Evolutionary conservation across 2,329 filamentous ascomycete species (phyloP).

Genomic region (Aspergillus brunneoviolaceus): DNA sequence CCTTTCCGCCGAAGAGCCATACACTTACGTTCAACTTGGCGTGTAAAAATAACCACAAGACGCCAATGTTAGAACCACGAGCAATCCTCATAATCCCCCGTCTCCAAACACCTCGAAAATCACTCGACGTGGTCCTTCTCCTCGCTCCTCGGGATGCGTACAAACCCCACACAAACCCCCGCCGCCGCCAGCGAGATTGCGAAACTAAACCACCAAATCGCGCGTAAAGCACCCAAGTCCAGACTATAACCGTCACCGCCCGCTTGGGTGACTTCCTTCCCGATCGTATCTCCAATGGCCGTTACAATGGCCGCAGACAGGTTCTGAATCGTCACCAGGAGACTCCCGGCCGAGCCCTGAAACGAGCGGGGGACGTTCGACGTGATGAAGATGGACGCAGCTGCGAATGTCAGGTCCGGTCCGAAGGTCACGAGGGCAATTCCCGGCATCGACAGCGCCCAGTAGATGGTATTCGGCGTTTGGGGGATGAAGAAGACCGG

Average conservation of each 20-base stretch:
- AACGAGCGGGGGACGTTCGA: conserved; percentile 44
- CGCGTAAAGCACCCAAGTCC: conserved; percentile 31
- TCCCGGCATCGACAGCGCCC: conserved; percentile 44
- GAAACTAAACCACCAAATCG: conserved; percentile 40
- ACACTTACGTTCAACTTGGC: too few species aligned
- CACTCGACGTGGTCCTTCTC: conserved; percentile 24
- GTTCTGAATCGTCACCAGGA: conserved; percentile 48
- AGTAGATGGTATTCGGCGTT: conserved; percentile 29
- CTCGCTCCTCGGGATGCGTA: conserved; percentile 41
- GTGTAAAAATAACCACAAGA: too few species aligned
- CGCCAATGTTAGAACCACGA: too few species aligned
- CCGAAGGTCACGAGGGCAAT: conserved; percentile 46
- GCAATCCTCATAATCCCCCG: too few species aligned
- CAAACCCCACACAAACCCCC: conserved; percentile 35
- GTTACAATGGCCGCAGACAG: conserved; percentile 41
- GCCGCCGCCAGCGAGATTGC: conserved; percentile 32
- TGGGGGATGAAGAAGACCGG: conserved; percentile 5
- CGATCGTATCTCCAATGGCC: conserved; percentile 32
- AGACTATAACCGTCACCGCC: conserved; percentile 11
- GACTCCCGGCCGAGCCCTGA: conserved; percentile 45
- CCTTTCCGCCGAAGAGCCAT: too few species aligned
- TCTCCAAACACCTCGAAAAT: too few species aligned
- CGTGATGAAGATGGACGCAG: conserved; percentile 48
- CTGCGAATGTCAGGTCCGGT: conserved; percentile 47
- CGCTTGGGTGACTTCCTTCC: conserved; percentile 18